A percentile compares a stretch with the other conserved stretches of the same genome.
These are phyloP conservation scores for Torulaspora indica DNA, from an alignment of 805 yeast genomes.

Conservation along the genomic window DNA sequence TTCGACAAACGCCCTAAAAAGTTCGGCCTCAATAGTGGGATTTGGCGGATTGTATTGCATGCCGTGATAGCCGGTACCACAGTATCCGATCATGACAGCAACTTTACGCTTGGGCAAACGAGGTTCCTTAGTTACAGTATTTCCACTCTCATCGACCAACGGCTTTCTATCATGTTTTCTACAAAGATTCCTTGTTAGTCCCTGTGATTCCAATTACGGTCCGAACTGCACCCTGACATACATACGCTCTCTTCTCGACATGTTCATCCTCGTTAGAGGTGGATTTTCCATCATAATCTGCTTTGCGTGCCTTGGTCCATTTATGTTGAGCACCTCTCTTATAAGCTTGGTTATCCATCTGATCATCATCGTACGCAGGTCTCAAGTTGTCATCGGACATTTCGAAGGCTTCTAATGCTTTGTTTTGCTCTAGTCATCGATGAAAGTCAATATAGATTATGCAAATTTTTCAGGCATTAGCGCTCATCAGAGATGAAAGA, in stretches of 20 bases:
- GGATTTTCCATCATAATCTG: constrained; percentile 20
- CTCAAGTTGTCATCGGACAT: constrained; percentile 26
- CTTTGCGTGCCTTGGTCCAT: constrained; percentile 31
- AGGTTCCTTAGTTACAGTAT: constrained; percentile 51
- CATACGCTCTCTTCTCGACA: constrained; percentile 28
- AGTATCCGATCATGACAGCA: constrained; percentile 86
- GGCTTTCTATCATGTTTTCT: constrained; percentile 22
- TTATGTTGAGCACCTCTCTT: constrained; percentile 42
- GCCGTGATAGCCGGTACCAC: constrained; percentile 95
- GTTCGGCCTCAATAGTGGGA: constrained; percentile 83
- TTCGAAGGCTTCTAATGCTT: neutral
- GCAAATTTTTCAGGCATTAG: constrained; percentile 9
- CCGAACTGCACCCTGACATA: constrained; percentile 10
- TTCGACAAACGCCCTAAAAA: constrained; percentile 73
- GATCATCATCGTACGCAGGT: constrained; percentile 34
- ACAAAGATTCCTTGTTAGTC: constrained; percentile 1
- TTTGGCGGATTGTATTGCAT: constrained; percentile 89
- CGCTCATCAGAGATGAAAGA: constrained; percentile 3
- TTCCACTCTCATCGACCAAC: constrained; percentile 53
- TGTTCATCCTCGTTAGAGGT: constrained; percentile 17
- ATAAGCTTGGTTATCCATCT: constrained; percentile 39
- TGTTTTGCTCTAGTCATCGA: neutral
- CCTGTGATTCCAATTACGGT: neutral
- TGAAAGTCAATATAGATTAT: neutral
- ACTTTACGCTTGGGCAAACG: constrained; percentile 88